A percentile compares a stretch with the other conserved stretches of the same genome.
Evolutionary conservation across 495 filamentous ascomycete species (phyloP).

Genomic region (Aspergillus hancockii): DNA sequence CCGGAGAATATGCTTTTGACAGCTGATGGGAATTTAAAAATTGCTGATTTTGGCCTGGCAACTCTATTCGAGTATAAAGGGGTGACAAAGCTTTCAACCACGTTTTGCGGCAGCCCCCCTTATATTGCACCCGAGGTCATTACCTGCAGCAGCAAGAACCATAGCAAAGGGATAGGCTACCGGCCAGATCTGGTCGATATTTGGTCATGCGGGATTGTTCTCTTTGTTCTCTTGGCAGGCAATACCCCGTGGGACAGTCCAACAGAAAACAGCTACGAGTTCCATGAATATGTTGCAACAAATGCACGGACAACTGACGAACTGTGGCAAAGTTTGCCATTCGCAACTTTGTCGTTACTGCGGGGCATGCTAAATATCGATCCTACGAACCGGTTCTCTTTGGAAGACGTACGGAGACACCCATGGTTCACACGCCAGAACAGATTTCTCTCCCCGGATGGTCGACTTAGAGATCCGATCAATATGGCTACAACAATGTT

Average conservation of each 20-base stretch:
- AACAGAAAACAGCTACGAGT: conserved; percentile 76
- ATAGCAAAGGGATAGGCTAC: conserved; percentile 66
- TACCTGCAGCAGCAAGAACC: conserved; percentile 44
- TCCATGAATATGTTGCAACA: conserved; percentile 77
- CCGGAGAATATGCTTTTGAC: conserved; percentile 88
- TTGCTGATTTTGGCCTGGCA: conserved; percentile 95
- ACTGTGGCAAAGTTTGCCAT: conserved; percentile 79
- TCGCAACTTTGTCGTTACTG: conserved; percentile 79
- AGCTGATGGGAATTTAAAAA: conserved; percentile 82
- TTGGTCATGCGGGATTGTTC: conserved; percentile 94
- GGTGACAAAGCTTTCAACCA: conserved; percentile 72
- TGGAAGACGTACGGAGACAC: conserved; percentile 86
- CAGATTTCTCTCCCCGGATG: conserved; percentile 68
- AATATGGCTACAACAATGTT: conserved; percentile 90
- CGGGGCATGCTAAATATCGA: conserved; percentile 92
- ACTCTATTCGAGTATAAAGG: conserved; percentile 91
- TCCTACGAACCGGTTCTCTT: conserved; percentile 71
- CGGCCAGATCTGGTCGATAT: conserved; percentile 84
- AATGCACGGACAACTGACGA: conserved; percentile 79
- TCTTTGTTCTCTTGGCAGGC: conserved; percentile 92
- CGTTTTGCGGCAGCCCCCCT: conserved; percentile 93
- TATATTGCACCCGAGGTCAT: conserved; percentile 98
- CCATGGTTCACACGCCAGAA: conserved; percentile 93
- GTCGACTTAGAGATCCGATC: conserved; percentile 76
- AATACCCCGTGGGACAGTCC: conserved; percentile 99